Conservation (phyloP, 306 rosid species). For the Ochetophila trinervis region DNA sequence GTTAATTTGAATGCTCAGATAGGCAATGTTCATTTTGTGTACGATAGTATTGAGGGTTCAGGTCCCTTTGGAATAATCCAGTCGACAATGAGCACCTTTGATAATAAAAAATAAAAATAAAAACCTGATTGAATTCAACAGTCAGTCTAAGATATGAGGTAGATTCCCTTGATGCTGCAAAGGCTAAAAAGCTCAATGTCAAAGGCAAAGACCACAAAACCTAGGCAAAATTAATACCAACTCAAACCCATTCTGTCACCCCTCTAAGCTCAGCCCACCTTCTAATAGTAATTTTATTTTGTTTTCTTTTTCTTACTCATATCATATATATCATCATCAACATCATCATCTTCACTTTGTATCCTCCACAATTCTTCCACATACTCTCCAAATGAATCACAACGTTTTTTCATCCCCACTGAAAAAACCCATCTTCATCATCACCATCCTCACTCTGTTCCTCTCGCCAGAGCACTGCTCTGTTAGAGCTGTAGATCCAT, state of each 20-base stretch:
- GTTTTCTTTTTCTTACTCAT: not conserved
- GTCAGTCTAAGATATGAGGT: conserved; percentile 23
- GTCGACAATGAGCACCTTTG: too few species aligned
- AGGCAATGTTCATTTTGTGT: too few species aligned
- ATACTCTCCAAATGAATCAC: conserved; percentile 36
- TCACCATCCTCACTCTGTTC: not conserved
- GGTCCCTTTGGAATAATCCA: too few species aligned
- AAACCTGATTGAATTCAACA: not conserved
- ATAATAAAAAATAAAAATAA: too few species aligned
- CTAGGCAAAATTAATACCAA: not conserved
- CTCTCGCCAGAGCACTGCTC: not conserved
- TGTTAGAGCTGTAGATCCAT: conserved; percentile 7
- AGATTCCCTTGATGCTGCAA: not conserved
- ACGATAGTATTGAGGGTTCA: too few species aligned
- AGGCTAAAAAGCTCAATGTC: not conserved
- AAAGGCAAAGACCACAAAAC: not conserved
- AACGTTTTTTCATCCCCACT: not conserved
- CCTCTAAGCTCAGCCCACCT: not conserved
- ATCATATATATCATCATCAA: not conserved
- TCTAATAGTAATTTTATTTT: too few species aligned
- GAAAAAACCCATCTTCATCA: conserved; percentile 1
- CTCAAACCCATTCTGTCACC: conserved; percentile 16
- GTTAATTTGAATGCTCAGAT: too few species aligned
- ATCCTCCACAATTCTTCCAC: not conserved
- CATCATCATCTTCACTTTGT: not conserved